phyloP scores from a whole-genome alignment of 306 rosid genomes.

The Prunus padus region DNA sequence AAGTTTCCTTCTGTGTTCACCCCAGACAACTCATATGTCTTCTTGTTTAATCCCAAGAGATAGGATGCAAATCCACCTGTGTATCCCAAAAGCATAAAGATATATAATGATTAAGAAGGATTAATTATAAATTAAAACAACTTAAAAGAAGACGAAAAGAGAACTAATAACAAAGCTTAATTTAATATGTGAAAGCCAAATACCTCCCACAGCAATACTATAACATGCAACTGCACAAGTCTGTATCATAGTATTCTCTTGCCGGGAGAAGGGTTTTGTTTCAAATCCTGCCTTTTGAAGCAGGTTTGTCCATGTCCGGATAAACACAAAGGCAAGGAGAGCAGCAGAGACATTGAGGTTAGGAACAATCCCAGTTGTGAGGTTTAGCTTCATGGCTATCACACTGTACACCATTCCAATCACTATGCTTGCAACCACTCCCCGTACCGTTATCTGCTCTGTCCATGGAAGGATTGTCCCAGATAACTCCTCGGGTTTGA shows the following conservation, averaged over 20 bases:
- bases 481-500: neutral
- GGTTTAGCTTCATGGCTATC: conserved; percentile 87
- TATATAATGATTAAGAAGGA: neutral
- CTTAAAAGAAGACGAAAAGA: neutral
- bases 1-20: conserved; percentile 60
- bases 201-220: conserved; percentile 83
- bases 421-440: conserved; percentile 64
- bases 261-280: conserved; percentile 78
- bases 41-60: conserved; percentile 72
- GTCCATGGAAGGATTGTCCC: conserved; percentile 53
- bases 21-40: conserved; percentile 80
- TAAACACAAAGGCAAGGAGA: conserved; percentile 67
- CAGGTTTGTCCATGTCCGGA: conserved; percentile 70
- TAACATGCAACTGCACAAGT: conserved; percentile 91
- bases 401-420: conserved; percentile 70
- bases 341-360: conserved; percentile 88
- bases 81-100: neutral
- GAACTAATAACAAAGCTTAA: neutral
- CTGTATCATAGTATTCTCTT: conserved; percentile 91
- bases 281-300: conserved; percentile 56
- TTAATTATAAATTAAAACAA: neutral
- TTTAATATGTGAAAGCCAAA: neutral
- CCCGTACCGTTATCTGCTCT: conserved; percentile 71
- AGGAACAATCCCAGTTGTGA: conserved; percentile 84
- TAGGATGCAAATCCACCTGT: conserved; percentile 93